Base-by-base conservation (phyloP, 345 rosid species). In the Arabidopsis arenosa region DNA sequence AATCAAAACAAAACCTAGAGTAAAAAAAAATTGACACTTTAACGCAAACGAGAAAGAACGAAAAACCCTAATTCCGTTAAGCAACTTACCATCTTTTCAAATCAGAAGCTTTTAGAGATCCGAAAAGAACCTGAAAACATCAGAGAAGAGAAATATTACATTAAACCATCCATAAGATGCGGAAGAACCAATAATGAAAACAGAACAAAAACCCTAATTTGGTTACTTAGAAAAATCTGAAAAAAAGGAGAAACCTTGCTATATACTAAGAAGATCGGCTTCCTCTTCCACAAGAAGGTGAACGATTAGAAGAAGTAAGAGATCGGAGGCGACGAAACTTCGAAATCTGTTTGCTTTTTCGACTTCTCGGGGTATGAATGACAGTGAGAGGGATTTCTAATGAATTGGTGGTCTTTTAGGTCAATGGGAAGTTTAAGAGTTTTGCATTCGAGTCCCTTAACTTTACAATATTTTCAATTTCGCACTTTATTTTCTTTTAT, bases 81-180 rank as follows among this genome's bases (percentile, higher is more conserved):
- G 40, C 2, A 69, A 68, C 72, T 57, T 63, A 79, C 82, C 82
- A 79, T 79, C 63, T 69, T 74, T 15, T 48, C 55, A 11, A 56
- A 63, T 62, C 13, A 45, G 47, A 66, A 66, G 56, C 26, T 4
- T 23, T n/a, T 7, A 47, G 5, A 47, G 60, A 72, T 74, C 69
- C 35, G 37, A 56, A 18, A 14, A 48, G 6, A 11, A 63, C 79
- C 82, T 79, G 47, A 62, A 4, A 33, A 32, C 7, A 63, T 39
- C 6, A 62, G 9, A 63, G 5, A 63, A 17, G 32, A 63, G 5
- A 63, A 17, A 0, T 21, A 52, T 5, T 28, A 28, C 3, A 45
- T 45, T 47, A 45, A 45, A 59, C 13, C 14, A 5, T 2, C 5
- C 30, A 56, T 14, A 45, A 55, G 59, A 48, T 39, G 66, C 45